A percentile compares a stretch with the other conserved stretches of the same genome.
These are phyloP conservation scores for Moesziomyces antarcticus DNA, from an alignment of 1,284 basidiomycete genomes.

Conservation along the genomic window DNA sequence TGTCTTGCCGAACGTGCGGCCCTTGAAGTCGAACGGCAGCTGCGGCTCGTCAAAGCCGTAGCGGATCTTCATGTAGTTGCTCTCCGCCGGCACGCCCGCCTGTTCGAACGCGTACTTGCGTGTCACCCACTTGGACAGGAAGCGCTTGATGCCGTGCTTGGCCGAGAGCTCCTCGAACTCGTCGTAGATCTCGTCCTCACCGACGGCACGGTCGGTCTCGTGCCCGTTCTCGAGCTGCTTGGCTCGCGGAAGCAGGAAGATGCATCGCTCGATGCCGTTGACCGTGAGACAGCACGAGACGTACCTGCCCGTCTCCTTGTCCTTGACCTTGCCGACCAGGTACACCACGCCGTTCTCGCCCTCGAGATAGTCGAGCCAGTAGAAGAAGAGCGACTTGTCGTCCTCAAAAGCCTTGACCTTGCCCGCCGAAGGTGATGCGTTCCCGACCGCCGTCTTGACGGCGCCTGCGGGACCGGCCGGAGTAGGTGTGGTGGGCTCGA, in stretches of 20 bases:
- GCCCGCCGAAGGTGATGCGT: constrained; percentile 21
- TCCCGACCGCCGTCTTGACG: constrained; percentile 22
- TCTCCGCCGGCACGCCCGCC: constrained; percentile 82
- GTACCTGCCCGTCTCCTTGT: constrained; percentile 72
- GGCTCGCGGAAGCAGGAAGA: constrained; percentile 84
- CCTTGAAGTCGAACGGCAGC: constrained; percentile 76
- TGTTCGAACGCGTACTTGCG: constrained; percentile 94
- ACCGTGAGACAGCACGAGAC: constrained; percentile 90
- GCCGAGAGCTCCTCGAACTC: constrained; percentile 86
- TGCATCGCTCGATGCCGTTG: constrained; percentile 85
- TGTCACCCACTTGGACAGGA: constrained; percentile 77
- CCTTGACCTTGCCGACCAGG: constrained; percentile 66
- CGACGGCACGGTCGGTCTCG: constrained; percentile 76
- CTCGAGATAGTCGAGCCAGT: constrained; percentile 65
- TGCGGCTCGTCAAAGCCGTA: constrained; percentile 67
- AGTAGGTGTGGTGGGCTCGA: constrained; percentile 32
- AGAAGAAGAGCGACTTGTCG: constrained; percentile 63
- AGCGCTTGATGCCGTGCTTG: constrained; percentile 80
- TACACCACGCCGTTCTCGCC: constrained; percentile 61
- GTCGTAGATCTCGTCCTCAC: constrained; percentile 77
- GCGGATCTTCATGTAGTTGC: constrained; percentile 83
- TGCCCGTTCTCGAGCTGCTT: constrained; percentile 70
- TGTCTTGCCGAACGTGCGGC: constrained; percentile 85
- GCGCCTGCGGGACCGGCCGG: constrained; percentile 15
- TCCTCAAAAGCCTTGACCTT: constrained; percentile 55